Conservation (phyloP, 202 grass and related monocot species). For the Carex arenaria region DNA sequence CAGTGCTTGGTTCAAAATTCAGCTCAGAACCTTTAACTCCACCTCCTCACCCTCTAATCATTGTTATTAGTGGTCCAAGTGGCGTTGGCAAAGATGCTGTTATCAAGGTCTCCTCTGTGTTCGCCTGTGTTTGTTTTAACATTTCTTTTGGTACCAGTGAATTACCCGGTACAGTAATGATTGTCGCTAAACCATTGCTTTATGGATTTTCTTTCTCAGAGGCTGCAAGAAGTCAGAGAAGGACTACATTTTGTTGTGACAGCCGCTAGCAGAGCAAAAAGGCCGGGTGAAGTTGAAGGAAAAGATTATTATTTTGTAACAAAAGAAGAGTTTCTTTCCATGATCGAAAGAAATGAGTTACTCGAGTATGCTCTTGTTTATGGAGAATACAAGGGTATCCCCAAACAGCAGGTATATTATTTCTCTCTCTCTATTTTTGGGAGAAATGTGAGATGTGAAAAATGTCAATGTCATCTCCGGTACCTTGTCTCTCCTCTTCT, state of each 20-base stretch:
- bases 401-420: conserved; percentile 77
- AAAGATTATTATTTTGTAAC: conserved; percentile 90
- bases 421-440: background rate
- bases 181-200: background rate
- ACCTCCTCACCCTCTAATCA: conserved; percentile 57
- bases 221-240: conserved; percentile 68
- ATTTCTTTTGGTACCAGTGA: background rate
- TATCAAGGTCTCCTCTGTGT: conserved; percentile 49
- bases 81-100: conserved; percentile 93
- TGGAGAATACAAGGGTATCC: conserved; percentile 90
- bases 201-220: conserved; percentile 36
- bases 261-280: conserved; percentile 60
- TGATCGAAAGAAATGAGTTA: conserved; percentile 85
- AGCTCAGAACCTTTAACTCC: conserved; percentile 63
- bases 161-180: background rate
- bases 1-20: conserved; percentile 63
- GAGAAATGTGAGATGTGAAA: background rate
- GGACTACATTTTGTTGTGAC: conserved; percentile 83
- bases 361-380: conserved; percentile 92
- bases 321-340: conserved; percentile 77
- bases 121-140: background rate
- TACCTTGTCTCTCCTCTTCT: background rate
- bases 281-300: conserved; percentile 75
- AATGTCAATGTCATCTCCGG: background rate
- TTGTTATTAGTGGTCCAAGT: conserved; percentile 91